Evolutionary conservation across 2,329 filamentous ascomycete genomes (phyloP).

Genomic region (Penicillium oxalicum): DNA sequence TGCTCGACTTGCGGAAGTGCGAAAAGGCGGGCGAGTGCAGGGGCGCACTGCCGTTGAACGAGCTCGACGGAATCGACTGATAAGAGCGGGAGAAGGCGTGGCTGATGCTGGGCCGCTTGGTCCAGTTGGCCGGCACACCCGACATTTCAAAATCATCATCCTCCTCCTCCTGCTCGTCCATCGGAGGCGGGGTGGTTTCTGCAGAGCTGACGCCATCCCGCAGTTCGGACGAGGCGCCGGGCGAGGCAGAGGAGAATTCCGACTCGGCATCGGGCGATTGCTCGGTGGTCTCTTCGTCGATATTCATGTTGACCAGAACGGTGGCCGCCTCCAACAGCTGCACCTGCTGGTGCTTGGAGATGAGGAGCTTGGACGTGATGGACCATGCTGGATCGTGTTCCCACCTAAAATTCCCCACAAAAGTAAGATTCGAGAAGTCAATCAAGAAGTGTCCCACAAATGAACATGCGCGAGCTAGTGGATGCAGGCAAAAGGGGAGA

Average conservation of each 20-base stretch:
- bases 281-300: constrained; percentile 54
- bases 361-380: constrained; percentile 91
- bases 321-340: constrained; percentile 94
- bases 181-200: constrained; percentile 86
- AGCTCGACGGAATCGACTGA: constrained; percentile 60
- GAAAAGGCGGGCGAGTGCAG: constrained; percentile 42
- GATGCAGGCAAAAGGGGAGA: constrained; percentile 27
- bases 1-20: constrained; percentile 67
- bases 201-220: constrained; percentile 73
- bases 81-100: constrained; percentile 67
- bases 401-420: constrained; percentile 62
- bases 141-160: constrained; percentile 35
- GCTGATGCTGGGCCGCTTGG: constrained; percentile 53
- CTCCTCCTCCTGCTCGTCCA: constrained; percentile 52
- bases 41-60: constrained; percentile 51
- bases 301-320: constrained; percentile 88
- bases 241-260: constrained; percentile 76
- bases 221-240: constrained; percentile 71
- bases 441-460: constrained; percentile 21
- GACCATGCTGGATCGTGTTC: constrained; percentile 99
- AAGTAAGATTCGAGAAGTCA: constrained; percentile 33
- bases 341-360: constrained; percentile 99
- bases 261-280: constrained; percentile 65
- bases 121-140: constrained; percentile 47
- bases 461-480: constrained; percentile 14